Evolutionary conservation across 768 basidiomycete species (phyloP), one percentile per base, ranked within the genome.

Genomic region (Amanita fuliginea): DNA sequence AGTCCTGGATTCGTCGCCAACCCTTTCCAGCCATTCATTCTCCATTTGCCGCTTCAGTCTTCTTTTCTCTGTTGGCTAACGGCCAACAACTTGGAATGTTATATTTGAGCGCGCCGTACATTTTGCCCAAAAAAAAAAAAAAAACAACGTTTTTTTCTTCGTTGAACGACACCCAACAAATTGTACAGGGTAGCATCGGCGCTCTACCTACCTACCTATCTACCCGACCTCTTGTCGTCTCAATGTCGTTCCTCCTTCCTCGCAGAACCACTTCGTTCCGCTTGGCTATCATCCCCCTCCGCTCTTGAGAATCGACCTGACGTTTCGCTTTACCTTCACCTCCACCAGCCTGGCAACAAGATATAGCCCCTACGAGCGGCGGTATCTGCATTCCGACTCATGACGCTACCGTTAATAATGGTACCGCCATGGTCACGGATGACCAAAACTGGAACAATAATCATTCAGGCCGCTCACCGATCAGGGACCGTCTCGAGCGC

Each of bases 261-360:
- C 58, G 58, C 57, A 55, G 41, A 57, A 43, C 58, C 59, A 53
- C 57, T 54, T 54, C 65, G 47, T 53, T 68, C 60, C 59, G 63
- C 67, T 61, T 69, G 37, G 62, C 64, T 39, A 73, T 77, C 64
- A 73, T 63, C 45, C 63, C 61, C 68, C 60, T 65, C 62, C 60
- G 61, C 61, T 55, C 58, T 65, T 56, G 65, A 53, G 65, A 62
- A 51, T 60, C 67, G 62, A 63, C 68, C 67, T 70, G 61, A 70
- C 65, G 46, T 62, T 64, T 60, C 58, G 46, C 59, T 60, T 33
- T 60, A 56, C 58, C 53, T 51, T 62, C 66, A 59, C 59, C 57
- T 53, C 54, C 62, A 62, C 64, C 79, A 86, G 86, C 86, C 60
- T 87, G 85, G 86, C 83, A 86, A 47, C 82, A 84, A 78, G 86